Evolutionary conservation across 257 asterid species (phyloP).

Genomic region (Capsicum baccatum): DNA sequence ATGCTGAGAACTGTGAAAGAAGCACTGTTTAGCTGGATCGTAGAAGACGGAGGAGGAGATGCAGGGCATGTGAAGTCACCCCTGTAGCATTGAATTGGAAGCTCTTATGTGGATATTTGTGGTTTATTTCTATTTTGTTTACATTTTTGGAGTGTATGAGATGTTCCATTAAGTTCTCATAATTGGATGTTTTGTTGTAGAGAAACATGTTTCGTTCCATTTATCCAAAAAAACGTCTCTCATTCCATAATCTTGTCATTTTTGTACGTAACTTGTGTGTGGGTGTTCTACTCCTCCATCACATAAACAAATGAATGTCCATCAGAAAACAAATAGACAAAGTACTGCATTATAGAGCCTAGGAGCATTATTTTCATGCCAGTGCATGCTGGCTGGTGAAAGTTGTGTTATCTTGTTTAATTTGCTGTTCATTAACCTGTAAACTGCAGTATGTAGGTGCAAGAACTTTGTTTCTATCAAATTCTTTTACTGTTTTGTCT

Average conservation of each 20-base stretch:
- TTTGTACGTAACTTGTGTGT: neutral
- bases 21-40: no score
- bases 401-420: slow-evolving; percentile 2
- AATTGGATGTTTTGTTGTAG: slow-evolving; percentile 1
- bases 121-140: neutral
- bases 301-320: neutral
- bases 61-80: no score
- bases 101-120: neutral
- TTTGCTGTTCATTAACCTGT: slow-evolving; percentile 21
- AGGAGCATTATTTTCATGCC: neutral
- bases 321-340: neutral
- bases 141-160: neutral
- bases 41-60: no score
- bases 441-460: slow-evolving; percentile 23
- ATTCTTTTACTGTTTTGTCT: neutral
- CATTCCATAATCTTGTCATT: neutral
- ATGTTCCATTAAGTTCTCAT: neutral
- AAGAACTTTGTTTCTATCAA: neutral
- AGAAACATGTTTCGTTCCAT: neutral
- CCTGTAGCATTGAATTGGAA: neutral
- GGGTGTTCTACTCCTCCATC: neutral
- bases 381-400: neutral
- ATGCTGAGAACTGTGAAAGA: no score
- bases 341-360: neutral
- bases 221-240: neutral